phyloP scores from a whole-genome alignment of 179 eudicot species.

The Drosera spatulata region DNA sequence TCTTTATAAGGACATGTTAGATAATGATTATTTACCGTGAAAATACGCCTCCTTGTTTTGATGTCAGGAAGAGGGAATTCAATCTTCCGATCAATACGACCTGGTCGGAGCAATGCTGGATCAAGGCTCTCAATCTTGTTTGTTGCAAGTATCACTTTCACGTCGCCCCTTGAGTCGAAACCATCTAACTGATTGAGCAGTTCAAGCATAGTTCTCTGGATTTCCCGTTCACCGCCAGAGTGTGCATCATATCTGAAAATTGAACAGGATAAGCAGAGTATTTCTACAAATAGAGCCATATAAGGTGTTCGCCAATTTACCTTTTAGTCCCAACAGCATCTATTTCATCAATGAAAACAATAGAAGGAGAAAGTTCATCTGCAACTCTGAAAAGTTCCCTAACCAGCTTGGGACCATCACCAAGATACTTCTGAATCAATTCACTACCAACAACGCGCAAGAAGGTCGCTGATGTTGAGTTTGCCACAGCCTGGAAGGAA shows the following conservation, averaged over 20 bases:
- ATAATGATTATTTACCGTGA: conserved; percentile 32
- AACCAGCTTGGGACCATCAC: conserved; percentile 93
- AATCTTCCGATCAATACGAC: conserved; percentile 87
- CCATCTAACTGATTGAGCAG: conserved; percentile 94
- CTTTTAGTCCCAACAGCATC: conserved; percentile 97
- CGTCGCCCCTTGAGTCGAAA: conserved; percentile 93
- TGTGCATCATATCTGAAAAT: conserved; percentile 81
- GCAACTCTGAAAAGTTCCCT: conserved; percentile 97
- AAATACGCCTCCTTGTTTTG: conserved; percentile 90
- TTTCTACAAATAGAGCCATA: neutral
- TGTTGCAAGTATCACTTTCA: conserved; percentile 91
- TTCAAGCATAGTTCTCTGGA: conserved; percentile 98
- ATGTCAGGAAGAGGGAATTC: conserved; percentile 97
- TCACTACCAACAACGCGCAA: conserved; percentile 97
- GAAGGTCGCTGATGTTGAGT: conserved; percentile 92
- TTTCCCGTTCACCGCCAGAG: conserved; percentile 98
- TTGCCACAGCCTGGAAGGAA: conserved; percentile 76
- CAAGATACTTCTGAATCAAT: conserved; percentile 87
- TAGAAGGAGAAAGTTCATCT: conserved; percentile 91
- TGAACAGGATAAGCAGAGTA: neutral
- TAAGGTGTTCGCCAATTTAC: conserved; percentile 13
- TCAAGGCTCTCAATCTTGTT: conserved; percentile 91
- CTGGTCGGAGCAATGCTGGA: conserved; percentile 94
- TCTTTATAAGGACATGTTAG: neutral
- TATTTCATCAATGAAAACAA: conserved; percentile 93